Conservation (phyloP, 148 eudicot species). For the Dysphania ambrosioides region DNA sequence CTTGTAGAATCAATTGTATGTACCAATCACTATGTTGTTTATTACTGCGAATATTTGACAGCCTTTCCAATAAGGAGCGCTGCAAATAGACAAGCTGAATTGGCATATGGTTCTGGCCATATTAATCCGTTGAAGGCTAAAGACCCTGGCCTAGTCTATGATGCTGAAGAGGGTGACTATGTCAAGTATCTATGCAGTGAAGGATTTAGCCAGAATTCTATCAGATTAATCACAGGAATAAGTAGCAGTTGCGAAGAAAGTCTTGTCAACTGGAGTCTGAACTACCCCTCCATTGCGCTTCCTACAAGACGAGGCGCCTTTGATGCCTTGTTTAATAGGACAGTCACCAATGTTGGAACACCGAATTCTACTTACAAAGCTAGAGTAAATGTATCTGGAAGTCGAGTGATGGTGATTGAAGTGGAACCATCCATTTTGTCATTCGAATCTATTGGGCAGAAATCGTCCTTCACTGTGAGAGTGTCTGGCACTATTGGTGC, state of each 20-base stretch:
- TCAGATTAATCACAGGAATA: constrained; percentile 26
- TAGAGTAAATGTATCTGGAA: background rate
- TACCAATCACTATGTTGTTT: no score
- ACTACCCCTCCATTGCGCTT: constrained; percentile 36
- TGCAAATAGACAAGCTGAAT: constrained; percentile 25
- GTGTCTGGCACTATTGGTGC: constrained; percentile 26
- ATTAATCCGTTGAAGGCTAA: constrained; percentile 31
- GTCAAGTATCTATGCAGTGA: constrained; percentile 32
- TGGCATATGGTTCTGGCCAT: constrained; percentile 41
- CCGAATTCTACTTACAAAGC: constrained; percentile 25
- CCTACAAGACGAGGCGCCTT: constrained; percentile 18
- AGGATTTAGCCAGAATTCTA: constrained; percentile 17
- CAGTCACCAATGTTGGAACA: constrained; percentile 42
- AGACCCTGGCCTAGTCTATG: constrained; percentile 39
- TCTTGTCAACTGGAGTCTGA: constrained; percentile 25
- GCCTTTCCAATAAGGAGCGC: constrained; percentile 28
- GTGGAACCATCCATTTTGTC: constrained; percentile 28
- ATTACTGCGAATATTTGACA: background rate
- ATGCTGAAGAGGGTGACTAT: constrained; percentile 25
- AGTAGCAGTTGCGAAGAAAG: background rate
- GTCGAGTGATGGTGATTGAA: constrained; percentile 13
- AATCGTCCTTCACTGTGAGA: constrained; percentile 23
- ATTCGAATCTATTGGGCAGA: constrained; percentile 29
- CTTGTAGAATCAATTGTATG: no score
- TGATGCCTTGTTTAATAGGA: constrained; percentile 26